Conservation (phyloP, 23 red algal species). For the Chondrus crispus region DNA sequence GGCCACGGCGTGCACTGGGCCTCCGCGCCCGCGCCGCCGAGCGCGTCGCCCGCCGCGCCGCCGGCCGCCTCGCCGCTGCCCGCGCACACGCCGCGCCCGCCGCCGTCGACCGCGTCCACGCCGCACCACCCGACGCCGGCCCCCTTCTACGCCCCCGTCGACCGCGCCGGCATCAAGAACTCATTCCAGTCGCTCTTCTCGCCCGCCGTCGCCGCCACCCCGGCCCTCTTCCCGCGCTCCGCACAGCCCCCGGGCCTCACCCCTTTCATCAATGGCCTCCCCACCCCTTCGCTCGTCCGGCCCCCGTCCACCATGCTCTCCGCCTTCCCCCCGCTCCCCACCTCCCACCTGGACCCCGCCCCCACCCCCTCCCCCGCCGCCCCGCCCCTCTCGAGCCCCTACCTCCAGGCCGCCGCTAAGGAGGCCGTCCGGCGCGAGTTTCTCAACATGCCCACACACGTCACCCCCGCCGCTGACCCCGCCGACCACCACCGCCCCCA, state of each 20-base stretch:
- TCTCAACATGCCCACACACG: conserved; percentile 60
- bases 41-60: background rate
- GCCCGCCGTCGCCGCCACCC: conserved; percentile 3
- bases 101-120: background rate
- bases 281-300: conserved; percentile 16
- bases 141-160: conserved; percentile 1
- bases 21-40: background rate
- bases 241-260: conserved; percentile 19
- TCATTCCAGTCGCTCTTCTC: conserved; percentile 66
- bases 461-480: background rate
- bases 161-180: conserved; percentile 57
- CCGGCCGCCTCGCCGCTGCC: background rate
- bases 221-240: background rate
- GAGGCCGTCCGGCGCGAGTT: conserved; percentile 70
- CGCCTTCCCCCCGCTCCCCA: background rate
- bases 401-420: conserved; percentile 37
- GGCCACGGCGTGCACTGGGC: background rate
- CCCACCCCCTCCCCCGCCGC: background rate
- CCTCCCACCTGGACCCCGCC: background rate
- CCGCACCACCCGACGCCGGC: background rate
- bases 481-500: background rate
- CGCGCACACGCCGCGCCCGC: background rate
- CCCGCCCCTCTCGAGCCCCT: background rate
- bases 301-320: background rate
- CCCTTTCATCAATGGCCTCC: conserved; percentile 27